phyloP scores from a whole-genome alignment of 208 protist genomes.

The Acanthamoeba rhysodes region DNA sequence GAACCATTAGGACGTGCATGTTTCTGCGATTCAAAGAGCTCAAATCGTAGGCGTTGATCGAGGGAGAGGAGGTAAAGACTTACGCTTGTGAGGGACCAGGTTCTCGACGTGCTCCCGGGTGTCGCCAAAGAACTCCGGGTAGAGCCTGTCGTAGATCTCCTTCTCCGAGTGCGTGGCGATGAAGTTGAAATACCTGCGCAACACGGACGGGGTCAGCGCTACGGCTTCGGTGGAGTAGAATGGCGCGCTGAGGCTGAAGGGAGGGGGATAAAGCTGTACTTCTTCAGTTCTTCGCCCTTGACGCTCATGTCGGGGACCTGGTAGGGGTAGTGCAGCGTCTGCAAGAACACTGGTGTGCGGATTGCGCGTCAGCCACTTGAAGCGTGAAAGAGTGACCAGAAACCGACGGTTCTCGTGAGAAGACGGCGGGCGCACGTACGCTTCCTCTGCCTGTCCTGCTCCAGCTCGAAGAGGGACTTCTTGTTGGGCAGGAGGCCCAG shows the following conservation, averaged over 20 bases:
- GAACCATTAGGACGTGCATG: background rate
- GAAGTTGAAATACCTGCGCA: conserved; percentile 27
- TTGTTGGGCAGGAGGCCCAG: conserved; percentile 34
- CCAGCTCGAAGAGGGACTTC: conserved; percentile 45
- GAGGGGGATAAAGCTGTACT: background rate
- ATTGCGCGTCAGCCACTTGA: too few relatives aligned
- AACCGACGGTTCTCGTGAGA: too few relatives aligned
- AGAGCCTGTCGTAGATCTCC: conserved; percentile 46
- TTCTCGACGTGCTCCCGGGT: conserved; percentile 11
- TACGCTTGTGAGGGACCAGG: conserved; percentile 42
- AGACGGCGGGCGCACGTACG: background rate
- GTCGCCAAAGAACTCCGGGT: conserved; percentile 70
- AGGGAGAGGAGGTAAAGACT: background rate
- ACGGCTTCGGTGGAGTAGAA: background rate
- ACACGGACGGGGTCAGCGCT: background rate
- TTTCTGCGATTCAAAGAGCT: background rate
- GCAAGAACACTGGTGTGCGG: conserved; percentile 10
- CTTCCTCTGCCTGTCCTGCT: conserved; percentile 63
- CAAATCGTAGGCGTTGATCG: background rate
- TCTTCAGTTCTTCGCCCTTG: conserved; percentile 67
- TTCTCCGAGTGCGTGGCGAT: conserved; percentile 20
- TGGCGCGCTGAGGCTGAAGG: background rate
- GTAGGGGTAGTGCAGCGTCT: conserved; percentile 55
- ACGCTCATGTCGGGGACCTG: background rate
- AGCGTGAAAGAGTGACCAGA: background rate